Evolutionary conservation across 495 filamentous ascomycete genomes (phyloP).

Genomic region (Xylaria grammica): DNA sequence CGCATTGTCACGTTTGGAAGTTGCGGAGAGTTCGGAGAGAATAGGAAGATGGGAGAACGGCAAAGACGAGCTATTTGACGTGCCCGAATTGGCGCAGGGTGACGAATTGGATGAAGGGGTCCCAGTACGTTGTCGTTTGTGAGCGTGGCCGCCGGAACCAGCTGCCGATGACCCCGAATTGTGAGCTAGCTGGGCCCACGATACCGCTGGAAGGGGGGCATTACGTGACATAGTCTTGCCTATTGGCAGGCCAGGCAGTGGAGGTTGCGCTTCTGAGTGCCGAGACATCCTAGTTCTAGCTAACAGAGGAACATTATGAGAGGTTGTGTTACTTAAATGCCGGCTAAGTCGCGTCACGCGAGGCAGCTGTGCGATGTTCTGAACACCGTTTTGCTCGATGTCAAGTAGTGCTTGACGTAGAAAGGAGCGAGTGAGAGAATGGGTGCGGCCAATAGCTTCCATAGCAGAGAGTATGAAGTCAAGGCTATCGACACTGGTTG

Average conservation of each 20-base stretch:
- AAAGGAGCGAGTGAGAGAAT: conserved; percentile 45
- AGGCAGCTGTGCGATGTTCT: conserved; percentile 24
- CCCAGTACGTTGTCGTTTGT: conserved; percentile 9
- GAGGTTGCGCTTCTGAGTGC: conserved; percentile 37
- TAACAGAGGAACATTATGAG: conserved; percentile 47
- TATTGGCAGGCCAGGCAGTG: conserved; percentile 39
- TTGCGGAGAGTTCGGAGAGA: background rate
- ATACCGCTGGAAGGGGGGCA: background rate
- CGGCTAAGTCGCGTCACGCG: conserved; percentile 20
- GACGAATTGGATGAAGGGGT: conserved; percentile 9
- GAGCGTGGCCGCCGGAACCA: background rate
- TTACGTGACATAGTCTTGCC: conserved; percentile 23
- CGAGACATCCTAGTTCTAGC: conserved; percentile 38
- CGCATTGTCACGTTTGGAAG: background rate
- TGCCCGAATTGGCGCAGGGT: background rate
- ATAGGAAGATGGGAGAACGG: conserved; percentile 8
- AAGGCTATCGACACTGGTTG: conserved; percentile 39
- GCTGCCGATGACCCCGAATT: background rate
- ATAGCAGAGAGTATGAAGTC: conserved; percentile 48
- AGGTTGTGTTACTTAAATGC: conserved; percentile 3
- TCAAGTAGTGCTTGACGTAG: conserved; percentile 48
- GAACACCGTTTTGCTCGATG: conserved; percentile 43
- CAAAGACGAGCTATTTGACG: background rate
- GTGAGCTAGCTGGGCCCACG: background rate
- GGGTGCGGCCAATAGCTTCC: conserved; percentile 41